A percentile compares a stretch with the other conserved stretches of the same genome.
Evolutionary conservation across 2,329 filamentous ascomycete species (phyloP).

Genomic region (Aspergillus eucalypticola): DNA sequence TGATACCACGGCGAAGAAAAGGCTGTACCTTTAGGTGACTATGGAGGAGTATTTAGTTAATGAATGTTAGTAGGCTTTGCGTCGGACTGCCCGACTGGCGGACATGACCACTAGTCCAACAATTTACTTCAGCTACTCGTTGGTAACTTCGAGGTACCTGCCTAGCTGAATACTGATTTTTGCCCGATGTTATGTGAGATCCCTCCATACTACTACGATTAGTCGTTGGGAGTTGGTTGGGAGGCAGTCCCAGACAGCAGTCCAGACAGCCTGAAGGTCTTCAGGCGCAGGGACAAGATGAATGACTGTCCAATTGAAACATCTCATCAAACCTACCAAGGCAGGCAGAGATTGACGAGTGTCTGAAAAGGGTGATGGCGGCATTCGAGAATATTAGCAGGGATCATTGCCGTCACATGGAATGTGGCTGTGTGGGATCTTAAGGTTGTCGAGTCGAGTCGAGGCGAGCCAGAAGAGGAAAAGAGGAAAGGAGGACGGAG

Average conservation of each 20-base stretch:
- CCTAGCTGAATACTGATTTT: neutral
- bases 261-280: neutral
- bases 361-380: neutral
- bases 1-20: neutral
- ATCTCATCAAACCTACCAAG: neutral
- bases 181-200: neutral
- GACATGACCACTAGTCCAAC: neutral
- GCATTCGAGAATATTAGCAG: conserved; percentile 1
- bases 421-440: conserved; percentile 5
- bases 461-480: neutral
- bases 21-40: too few species aligned
- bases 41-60: neutral
- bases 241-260: neutral
- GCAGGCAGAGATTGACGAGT: neutral
- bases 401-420: neutral
- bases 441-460: neutral
- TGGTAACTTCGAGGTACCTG: neutral
- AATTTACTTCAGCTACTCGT: neutral
- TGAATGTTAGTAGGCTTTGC: neutral
- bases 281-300: neutral
- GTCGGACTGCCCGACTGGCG: conserved; percentile 2
- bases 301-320: neutral
- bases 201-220: too few species aligned
- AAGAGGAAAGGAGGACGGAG: neutral
- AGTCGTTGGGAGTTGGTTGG: neutral